Evolutionary conservation across 306 rosid species (phyloP), one percentile per base, ranked within the genome.

Genomic region (Pueraria montana): DNA sequence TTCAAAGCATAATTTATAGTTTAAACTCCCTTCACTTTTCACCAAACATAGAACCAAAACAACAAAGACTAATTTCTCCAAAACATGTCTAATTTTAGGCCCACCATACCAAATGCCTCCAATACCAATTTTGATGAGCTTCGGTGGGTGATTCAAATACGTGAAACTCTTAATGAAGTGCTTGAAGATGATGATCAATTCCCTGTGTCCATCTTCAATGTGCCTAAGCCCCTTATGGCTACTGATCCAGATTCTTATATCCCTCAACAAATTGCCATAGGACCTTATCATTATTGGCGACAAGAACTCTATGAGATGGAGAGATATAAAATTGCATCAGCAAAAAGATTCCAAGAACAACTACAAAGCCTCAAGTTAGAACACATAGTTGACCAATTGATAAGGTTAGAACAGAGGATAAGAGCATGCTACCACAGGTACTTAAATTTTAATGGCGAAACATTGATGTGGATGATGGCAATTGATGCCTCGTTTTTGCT

Each of bases 261-360:
- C 13, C 99, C 99, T 74, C 97, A 92, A 71, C 86, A 89, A 56
- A 90, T 95, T 50, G 87, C 99, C 1, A 90, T 95, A 42, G 97
- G 97, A 26, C 98, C 99, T 40, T 95, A 89, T 88, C 98, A 95
- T 79, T 63, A 78, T 69, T 84, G 89, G 90, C 88, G 92, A 5
- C 82, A 91, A 23, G 96, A 92, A 86, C 87, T 93, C 20, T 85
- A 86, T 71, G 97, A 89, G 50, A 95, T 91, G 92, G 92, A 92
- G 69, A 87, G 96, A 76, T 80, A 85, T 80, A 95, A 93, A 77
- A 82, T 92, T 59, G 78, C 91, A 4, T 88, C 98, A 6, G 92
- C 96, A 34, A 95, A 83, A 78, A 81, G 89, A 76, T 83, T 87
- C 63, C 92, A 90, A 78, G 90, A 86, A 43, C 86, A 83, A 30